Base-by-base conservation (phyloP, 306 rosid genomes). In the Trifolium pratense region DNA sequence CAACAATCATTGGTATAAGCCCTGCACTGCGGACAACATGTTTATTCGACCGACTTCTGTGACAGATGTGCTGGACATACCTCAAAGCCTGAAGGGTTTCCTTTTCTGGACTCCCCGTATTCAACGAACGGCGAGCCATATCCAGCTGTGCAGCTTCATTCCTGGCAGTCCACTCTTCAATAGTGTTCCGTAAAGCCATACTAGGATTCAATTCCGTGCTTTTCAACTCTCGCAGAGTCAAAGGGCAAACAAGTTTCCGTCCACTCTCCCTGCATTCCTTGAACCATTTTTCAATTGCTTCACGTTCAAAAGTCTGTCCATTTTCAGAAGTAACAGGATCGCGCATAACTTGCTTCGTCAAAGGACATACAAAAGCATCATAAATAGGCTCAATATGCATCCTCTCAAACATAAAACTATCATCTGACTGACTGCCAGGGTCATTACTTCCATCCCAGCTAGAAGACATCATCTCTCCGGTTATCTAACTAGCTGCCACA, bases 141-240 rank as follows among this genome's bases (percentile, higher is more conserved):
- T 95, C 99, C 73, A 95, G 89, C 90, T 95, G 97, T 70, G 87
- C 96, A 69, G 97, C 87, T 83, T 90, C 97, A 75, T 95, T 95
- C 86, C 99, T 95, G 6, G 97, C 84, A 82, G 83, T 95, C 99
- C 99, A 95, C 85, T 95, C 99, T 81, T 95, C 99, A 72, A 95
- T 91, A 79, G 99, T 95, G 92, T 95, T 90, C 13, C 97, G 89
- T 85, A 95, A 67, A 77, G 99, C 99, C 74, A 90, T 88, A 79
- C 99, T 95, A 51, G 99, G 93, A 82, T 95, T 95, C 84, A 95
- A 75, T 36, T 87, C 97, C 4, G 84, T 17, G 67, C 72, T 90
- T 81, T 36, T 86, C 16, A 95, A 73, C 75, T 95, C 96, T 36
- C 80, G 88, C 8, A 68, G 82, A 9, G 99, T 95, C 77, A 90